phyloP scores from a whole-genome alignment of 176 grass and related monocot genomes.

The Carex kokanica region DNA sequence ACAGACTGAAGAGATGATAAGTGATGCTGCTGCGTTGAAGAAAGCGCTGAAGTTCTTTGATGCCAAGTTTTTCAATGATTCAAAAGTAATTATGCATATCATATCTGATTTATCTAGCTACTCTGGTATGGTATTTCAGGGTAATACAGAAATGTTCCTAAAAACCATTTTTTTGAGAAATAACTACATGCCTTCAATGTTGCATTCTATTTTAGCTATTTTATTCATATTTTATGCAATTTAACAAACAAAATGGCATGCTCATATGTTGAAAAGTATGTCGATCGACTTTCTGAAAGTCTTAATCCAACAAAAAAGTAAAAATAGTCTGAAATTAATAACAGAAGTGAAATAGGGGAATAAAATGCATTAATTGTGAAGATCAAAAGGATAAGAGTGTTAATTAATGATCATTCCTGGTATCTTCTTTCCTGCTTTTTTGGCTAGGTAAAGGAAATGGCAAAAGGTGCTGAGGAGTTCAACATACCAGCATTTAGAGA shows the following conservation, averaged over 20 bases:
- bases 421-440: constrained; percentile 21
- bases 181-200: background rate
- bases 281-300: background rate
- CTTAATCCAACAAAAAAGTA: background rate
- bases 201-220: background rate
- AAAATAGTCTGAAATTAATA: background rate
- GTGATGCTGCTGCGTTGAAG: constrained; percentile 42
- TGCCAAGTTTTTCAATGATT: constrained; percentile 88
- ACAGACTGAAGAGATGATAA: constrained; percentile 31
- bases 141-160: background rate
- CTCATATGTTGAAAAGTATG: background rate
- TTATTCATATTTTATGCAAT: background rate
- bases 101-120: background rate
- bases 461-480: constrained; percentile 57
- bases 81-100: constrained; percentile 48
- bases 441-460: constrained; percentile 64
- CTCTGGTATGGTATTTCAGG: background rate
- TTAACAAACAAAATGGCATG: background rate
- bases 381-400: background rate
- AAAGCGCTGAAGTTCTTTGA: constrained; percentile 74
- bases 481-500: constrained; percentile 72
- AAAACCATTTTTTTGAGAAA: background rate
- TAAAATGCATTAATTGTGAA: background rate
- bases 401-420: background rate
- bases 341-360: background rate